Conservation (phyloP, 495 filamentous ascomycete genomes). For the Tuber indicum region DNA sequence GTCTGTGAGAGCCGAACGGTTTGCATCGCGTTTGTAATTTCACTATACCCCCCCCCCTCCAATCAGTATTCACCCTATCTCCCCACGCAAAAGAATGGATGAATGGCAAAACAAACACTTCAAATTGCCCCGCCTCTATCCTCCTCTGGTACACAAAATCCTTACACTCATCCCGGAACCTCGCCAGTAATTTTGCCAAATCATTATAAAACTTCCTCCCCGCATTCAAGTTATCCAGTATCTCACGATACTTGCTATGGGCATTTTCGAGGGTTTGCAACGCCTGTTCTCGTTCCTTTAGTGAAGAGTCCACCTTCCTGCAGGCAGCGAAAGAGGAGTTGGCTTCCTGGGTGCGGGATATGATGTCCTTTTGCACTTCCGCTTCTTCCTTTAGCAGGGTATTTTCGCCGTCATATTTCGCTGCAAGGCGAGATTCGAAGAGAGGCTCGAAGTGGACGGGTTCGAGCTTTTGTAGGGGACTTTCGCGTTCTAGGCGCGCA, state of each 20-base stretch:
- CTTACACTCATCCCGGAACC: conserved; percentile 70
- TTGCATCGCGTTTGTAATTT: conserved; percentile 60
- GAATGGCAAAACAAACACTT: conserved; percentile 50
- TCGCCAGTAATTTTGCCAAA: conserved; percentile 71
- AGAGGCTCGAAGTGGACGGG: conserved; percentile 85
- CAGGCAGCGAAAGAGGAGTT: conserved; percentile 68
- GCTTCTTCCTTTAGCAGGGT: conserved; percentile 63
- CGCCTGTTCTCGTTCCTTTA: conserved; percentile 70
- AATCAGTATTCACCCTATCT: conserved; percentile 6
- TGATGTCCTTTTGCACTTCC: conserved; percentile 66
- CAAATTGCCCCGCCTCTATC: conserved; percentile 70
- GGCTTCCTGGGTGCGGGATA: conserved; percentile 60
- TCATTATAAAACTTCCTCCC: conserved; percentile 97
- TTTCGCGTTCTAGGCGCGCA: conserved; percentile 74
- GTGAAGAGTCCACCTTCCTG: conserved; percentile 63
- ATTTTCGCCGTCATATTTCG: conserved; percentile 69
- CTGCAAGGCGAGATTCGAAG: conserved; percentile 70
- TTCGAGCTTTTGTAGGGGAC: conserved; percentile 73
- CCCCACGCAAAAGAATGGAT: neutral
- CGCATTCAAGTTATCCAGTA: conserved; percentile 78
- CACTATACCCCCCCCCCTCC: conserved; percentile 43
- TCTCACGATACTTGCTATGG: conserved; percentile 90
- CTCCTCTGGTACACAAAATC: conserved; percentile 72
- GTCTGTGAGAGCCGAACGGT: conserved; percentile 50
- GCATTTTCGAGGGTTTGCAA: conserved; percentile 86